Percentiles rank a stretch among this genome's conserved stretches.
Evolutionary conservation across 83 land plant genomes (phyloP).

Genomic region (Picea engelmannii): DNA sequence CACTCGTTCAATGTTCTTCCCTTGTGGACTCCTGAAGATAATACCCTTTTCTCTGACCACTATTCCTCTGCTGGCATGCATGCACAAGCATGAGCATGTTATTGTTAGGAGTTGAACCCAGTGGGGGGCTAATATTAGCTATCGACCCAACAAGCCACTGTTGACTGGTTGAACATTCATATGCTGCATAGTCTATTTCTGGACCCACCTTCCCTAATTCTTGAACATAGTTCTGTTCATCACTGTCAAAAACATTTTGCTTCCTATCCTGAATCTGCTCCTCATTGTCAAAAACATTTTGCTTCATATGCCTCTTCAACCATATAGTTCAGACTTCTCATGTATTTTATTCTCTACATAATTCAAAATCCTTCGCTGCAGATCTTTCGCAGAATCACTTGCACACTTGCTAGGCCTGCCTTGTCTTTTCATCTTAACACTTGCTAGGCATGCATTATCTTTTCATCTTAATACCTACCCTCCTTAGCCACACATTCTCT

Average conservation of each 20-base stretch:
- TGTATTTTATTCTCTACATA: not conserved
- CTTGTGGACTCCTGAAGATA: not conserved
- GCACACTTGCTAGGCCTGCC: conserved; percentile 7
- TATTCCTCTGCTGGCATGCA: not conserved
- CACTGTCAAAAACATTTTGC: no score
- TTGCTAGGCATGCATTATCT: no score
- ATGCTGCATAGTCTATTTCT: conserved; percentile 3
- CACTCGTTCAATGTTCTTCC: not conserved
- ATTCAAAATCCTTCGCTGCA: not conserved
- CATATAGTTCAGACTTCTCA: not conserved
- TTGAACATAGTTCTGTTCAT: not conserved
- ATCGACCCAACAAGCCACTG: no score
- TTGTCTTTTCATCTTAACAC: not conserved
- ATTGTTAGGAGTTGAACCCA: no score
- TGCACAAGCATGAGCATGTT: no score
- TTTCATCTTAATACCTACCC: no score
- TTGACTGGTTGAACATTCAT: not conserved
- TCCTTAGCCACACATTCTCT: not conserved
- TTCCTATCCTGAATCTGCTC: no score
- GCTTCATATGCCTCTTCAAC: not conserved
- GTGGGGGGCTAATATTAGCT: no score
- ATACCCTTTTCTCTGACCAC: not conserved
- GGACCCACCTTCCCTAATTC: not conserved
- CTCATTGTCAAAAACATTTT: not conserved
- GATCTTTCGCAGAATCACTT: not conserved